Percentiles rank a stretch among this genome's conserved stretches.
Conservation (phyloP, 306 rosid species). For the Hippophae gyantsensis region DNA sequence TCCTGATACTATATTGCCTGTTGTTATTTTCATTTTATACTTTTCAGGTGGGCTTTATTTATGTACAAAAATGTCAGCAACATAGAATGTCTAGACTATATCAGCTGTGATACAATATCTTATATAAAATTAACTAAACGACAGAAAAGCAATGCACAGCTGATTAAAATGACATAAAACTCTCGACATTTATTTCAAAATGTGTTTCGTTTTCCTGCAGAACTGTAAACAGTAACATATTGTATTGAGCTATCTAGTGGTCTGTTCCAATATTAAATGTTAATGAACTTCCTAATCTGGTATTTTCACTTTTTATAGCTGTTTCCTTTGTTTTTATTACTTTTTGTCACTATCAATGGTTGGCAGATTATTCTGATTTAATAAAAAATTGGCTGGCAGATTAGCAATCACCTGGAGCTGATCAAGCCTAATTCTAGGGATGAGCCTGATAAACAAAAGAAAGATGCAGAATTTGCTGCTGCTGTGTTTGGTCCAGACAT, state of each 20-base stretch:
- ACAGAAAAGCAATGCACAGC: no score
- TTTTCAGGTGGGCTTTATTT: no score
- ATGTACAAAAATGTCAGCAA: no score
- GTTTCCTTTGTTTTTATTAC: constrained; percentile 8
- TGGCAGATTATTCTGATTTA: no score
- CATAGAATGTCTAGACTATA: no score
- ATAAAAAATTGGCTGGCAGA: constrained; percentile 24
- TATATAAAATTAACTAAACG: no score
- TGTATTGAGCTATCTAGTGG: background rate
- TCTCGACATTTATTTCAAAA: no score
- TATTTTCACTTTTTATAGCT: background rate
- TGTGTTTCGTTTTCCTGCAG: no score
- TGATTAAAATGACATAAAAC: no score
- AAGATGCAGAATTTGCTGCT: constrained; percentile 79
- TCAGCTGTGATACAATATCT: no score
- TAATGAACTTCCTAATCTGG: background rate
- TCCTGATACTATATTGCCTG: background rate
- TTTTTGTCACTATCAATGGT: background rate
- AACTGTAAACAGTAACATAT: background rate
- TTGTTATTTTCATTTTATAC: background rate
- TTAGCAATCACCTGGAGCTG: constrained; percentile 90
- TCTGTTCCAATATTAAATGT: background rate
- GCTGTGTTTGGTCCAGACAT: constrained; percentile 82
- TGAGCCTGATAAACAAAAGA: constrained; percentile 67
- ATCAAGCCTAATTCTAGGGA: constrained; percentile 84